Conservation (phyloP, 306 rosid species). For the Cucurbita pepo region DNA sequence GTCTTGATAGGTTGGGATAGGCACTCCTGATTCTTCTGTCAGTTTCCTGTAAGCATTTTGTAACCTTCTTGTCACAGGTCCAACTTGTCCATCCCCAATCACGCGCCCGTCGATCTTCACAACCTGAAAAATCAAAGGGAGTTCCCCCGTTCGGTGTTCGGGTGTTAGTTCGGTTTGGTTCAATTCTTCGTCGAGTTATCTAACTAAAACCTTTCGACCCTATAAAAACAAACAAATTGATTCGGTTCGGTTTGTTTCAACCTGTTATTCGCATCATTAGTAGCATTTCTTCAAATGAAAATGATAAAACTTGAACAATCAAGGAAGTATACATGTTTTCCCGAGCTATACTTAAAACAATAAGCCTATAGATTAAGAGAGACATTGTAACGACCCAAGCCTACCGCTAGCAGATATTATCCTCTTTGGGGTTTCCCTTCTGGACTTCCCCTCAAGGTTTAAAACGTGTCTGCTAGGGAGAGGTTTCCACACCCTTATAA, state of each 20-base stretch:
- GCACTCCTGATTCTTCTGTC: conserved; percentile 52
- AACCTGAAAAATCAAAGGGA: conserved; percentile 30
- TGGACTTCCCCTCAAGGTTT: no score
- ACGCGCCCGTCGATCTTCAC: conserved; percentile 80
- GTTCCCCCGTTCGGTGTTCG: background rate
- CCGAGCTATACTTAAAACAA: background rate
- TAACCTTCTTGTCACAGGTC: conserved; percentile 49
- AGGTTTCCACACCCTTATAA: no score
- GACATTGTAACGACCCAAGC: background rate
- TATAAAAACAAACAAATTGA: background rate
- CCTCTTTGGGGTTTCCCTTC: no score
- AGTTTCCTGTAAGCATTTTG: conserved; percentile 54
- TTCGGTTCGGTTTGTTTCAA: background rate
- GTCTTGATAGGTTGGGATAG: conserved; percentile 24
- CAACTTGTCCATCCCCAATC: conserved; percentile 66
- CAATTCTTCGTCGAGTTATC: background rate
- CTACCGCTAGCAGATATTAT: no score
- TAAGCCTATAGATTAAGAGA: background rate
- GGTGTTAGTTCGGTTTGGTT: background rate
- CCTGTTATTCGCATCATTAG: background rate
- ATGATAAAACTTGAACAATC: background rate
- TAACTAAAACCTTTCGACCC: background rate
- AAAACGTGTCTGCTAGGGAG: no score
- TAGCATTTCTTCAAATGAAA: background rate
- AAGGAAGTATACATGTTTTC: background rate